A percentile compares a stretch with the other conserved stretches of the same genome.
These are phyloP conservation scores for Vicia villosa DNA, from an alignment of 306 rosid species.

Conservation along the genomic window DNA sequence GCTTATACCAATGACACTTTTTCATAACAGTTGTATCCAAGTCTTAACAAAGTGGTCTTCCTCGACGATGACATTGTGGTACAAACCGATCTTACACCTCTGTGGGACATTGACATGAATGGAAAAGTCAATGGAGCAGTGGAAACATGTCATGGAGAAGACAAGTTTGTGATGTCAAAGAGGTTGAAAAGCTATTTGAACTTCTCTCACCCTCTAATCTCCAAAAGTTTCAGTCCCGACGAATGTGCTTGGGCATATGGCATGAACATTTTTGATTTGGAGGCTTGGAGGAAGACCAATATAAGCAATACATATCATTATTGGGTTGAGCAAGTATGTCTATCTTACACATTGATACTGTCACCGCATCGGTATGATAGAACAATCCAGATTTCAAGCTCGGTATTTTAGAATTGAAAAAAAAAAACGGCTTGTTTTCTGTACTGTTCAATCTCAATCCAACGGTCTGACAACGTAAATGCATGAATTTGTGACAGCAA, in stretches of 20 bases:
- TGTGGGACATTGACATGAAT: constrained; percentile 94
- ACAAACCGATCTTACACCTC: constrained; percentile 96
- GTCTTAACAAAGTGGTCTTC: constrained; percentile 90
- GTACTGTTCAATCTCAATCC: no score
- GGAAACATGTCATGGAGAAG: constrained; percentile 89
- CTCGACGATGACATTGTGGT: constrained; percentile 91
- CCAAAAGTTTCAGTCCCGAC: constrained; percentile 59
- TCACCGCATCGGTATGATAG: background rate
- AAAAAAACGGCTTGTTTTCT: no score
- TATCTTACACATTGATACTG: background rate
- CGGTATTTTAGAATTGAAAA: no score
- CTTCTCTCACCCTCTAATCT: constrained; percentile 92
- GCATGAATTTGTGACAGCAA: no score
- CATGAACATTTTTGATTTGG: constrained; percentile 94
- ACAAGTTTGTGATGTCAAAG: constrained; percentile 97
- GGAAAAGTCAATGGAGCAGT: constrained; percentile 99
- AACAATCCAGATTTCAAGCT: no score
- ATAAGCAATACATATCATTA: constrained; percentile 82
- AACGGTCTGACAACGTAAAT: no score
- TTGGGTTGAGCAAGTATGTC: constrained; percentile 83
- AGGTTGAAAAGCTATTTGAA: constrained; percentile 85
- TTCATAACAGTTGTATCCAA: constrained; percentile 80
- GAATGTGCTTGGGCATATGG: constrained; percentile 99
- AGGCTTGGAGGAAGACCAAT: constrained; percentile 97
- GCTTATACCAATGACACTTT: constrained; percentile 31